Evolutionary conservation across 2,329 filamentous ascomycete species (phyloP), one percentile per base, ranked within the genome.

Genomic region (Dendrostoma leiphaemia): DNA sequence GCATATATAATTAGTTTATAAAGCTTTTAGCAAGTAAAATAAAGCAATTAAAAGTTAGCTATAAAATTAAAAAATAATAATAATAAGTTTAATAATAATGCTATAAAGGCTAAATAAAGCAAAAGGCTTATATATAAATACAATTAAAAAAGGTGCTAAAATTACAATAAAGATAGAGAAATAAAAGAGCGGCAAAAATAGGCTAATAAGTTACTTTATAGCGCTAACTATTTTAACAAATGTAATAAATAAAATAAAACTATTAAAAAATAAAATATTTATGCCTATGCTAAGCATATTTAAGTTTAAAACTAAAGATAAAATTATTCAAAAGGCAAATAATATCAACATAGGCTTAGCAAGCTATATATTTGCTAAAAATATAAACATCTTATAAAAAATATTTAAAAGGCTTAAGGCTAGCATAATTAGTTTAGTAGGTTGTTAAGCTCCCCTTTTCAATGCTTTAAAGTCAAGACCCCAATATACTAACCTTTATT

Each of bases 201-300:
- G 80, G 85, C 34, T 72, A 2, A 85, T 85, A 3, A 67, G 74
- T 5, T 88, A 89, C 68, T 90, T 89, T 73, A 90, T 83, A 70
- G 76, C 86, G 59, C 85, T 85, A 0, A 90, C 88, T 0, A 82
- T 91, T 26, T 77, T 91, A 53, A 80, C 82, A 21, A 83, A 83
- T n/a, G 60, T 64, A 2, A 61, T 62, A 7, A 48, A 59, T 2
- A 59, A 67, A 6, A 62, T 64, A 55, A 50, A 43, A 7, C 21
- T 64, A 2, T 49, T 56, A 4, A 23, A 31, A 4, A 61, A 63
- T 4, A 63, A 65, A 38, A 56, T 56, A 17, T 65, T 64, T 48
- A 59, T 55, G 2, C 61, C 62, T 2, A 35, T 62, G 4, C 48
- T 60, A 5, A 43, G 51, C 9, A 44, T 61, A 7, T 59, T 58